Evolutionary conservation across 805 yeast species (phyloP).

Genomic region (Hanseniaspora lindneri): DNA sequence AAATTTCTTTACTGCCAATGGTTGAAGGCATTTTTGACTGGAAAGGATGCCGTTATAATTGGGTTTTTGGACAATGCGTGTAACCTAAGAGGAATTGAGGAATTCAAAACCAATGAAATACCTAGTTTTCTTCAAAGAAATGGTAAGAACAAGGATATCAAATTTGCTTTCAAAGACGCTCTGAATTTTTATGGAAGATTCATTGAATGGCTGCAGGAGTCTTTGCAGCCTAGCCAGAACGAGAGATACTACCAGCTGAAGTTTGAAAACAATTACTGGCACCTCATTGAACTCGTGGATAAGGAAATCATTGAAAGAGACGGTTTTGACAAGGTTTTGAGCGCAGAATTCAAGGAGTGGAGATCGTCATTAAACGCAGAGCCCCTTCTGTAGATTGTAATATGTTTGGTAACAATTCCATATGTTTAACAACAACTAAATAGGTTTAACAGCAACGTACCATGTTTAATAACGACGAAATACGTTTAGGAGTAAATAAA

Average conservation of each 20-base stretch:
- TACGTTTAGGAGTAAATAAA: no score
- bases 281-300: constrained; percentile 36
- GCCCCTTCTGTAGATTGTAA: background rate
- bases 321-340: constrained; percentile 35
- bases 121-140: constrained; percentile 50
- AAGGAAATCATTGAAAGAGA: constrained; percentile 30
- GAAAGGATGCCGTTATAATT: constrained; percentile 66
- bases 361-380: constrained; percentile 26
- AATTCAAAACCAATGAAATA: constrained; percentile 62
- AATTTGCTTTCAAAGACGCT: constrained; percentile 52
- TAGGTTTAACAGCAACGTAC: no score
- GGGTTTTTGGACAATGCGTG: constrained; percentile 76
- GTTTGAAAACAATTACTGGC: constrained; percentile 39
- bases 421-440: no score
- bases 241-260: constrained; percentile 26
- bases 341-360: constrained; percentile 45
- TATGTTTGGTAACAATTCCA: background rate
- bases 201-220: constrained; percentile 59
- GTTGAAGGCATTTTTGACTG: constrained; percentile 88
- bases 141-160: constrained; percentile 13
- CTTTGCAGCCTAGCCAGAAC: constrained; percentile 24
- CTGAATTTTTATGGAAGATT: constrained; percentile 79
- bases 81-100: constrained; percentile 56
- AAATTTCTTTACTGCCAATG: constrained; percentile 67
- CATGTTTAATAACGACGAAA: no score